A percentile compares a stretch with the other conserved stretches of the same genome.
Evolutionary conservation across 805 yeast species (phyloP).

Genomic region (Candida ponderosae): DNA sequence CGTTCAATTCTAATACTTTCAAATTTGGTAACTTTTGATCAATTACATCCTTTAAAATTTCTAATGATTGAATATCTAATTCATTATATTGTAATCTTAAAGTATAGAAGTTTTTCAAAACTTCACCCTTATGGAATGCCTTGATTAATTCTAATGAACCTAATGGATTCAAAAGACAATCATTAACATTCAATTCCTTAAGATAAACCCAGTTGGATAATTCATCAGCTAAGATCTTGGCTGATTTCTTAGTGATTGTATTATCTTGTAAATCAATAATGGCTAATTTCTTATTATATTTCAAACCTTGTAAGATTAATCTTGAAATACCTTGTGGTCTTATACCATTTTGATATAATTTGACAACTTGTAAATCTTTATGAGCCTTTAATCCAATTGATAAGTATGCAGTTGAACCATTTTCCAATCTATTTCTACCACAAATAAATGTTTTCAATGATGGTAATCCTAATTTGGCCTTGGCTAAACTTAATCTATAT

Average conservation of each 20-base stretch:
- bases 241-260: conserved; percentile 72
- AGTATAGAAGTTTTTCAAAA: conserved; percentile 36
- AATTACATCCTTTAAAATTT: conserved; percentile 48
- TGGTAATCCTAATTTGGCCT: conserved; percentile 36
- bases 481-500: conserved; percentile 59
- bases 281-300: conserved; percentile 49
- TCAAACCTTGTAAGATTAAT: conserved; percentile 66
- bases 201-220: conserved; percentile 59
- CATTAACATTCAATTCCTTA: conserved; percentile 78
- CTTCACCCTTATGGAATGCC: conserved; percentile 34
- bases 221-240: conserved; percentile 53
- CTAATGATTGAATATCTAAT: conserved; percentile 59
- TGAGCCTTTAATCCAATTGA: conserved; percentile 82
- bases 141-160: conserved; percentile 59
- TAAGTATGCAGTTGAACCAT: conserved; percentile 83
- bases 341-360: conserved; percentile 93
- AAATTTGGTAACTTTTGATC: conserved; percentile 50
- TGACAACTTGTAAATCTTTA: conserved; percentile 59
- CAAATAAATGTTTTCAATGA: conserved; percentile 82
- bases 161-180: conserved; percentile 72
- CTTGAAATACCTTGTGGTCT: conserved; percentile 86
- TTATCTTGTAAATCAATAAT: conserved; percentile 89
- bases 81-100: conserved; percentile 87
- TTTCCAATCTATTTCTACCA: conserved; percentile 95
- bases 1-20: conserved; percentile 74